Conservation (phyloP, 805 yeast species). For the Novakomyces olei region DNA sequence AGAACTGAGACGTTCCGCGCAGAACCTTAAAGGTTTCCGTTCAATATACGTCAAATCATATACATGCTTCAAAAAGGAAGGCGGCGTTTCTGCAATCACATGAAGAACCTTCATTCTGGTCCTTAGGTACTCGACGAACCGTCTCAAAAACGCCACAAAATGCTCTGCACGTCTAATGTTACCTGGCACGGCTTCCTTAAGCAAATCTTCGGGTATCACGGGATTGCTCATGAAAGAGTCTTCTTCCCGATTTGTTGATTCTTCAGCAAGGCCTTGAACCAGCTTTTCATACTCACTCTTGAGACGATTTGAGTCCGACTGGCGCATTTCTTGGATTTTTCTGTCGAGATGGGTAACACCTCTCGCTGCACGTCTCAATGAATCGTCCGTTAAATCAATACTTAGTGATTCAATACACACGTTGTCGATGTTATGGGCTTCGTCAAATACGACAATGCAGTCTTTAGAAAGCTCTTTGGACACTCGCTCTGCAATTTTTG, state of each 20-base stretch:
- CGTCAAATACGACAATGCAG: conserved; percentile 86
- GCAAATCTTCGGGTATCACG: conserved; percentile 57
- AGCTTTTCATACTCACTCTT: conserved; percentile 80
- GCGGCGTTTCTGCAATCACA: conserved; percentile 94
- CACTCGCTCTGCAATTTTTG: conserved; percentile 90
- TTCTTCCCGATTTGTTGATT: conserved; percentile 39
- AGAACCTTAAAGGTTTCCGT: conserved; percentile 62
- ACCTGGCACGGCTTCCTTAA: conserved; percentile 91
- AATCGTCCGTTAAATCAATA: conserved; percentile 76
- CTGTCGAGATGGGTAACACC: conserved; percentile 65
- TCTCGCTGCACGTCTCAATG: conserved; percentile 60
- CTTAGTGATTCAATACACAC: conserved; percentile 93
- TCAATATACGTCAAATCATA: conserved; percentile 87
- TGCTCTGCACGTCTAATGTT: conserved; percentile 94
- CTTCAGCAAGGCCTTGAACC: conserved; percentile 70
- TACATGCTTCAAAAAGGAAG: conserved; percentile 74
- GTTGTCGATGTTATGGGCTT: conserved; percentile 90
- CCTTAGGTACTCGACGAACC: conserved; percentile 83
- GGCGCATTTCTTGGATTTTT: conserved; percentile 68
- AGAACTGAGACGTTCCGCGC: conserved; percentile 75
- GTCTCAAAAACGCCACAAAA: conserved; percentile 73
- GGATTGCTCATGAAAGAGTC: conserved; percentile 74
- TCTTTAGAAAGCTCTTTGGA: conserved; percentile 81
- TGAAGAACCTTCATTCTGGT: conserved; percentile 95
- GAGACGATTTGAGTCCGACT: conserved; percentile 57